phyloP scores from a whole-genome alignment of 345 rosid genomes.

The Citrus sp. region DNA sequence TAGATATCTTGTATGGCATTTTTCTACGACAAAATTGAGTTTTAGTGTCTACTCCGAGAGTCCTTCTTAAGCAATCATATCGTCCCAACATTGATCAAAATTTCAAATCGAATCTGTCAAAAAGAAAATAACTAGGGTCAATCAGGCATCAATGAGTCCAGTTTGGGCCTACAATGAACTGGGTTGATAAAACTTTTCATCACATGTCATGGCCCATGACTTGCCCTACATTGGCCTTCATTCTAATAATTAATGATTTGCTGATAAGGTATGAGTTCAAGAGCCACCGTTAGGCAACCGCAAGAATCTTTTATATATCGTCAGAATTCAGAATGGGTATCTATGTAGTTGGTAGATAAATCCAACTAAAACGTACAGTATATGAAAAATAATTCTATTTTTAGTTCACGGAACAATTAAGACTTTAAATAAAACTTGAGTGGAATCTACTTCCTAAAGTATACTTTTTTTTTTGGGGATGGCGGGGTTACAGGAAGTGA shows the following conservation, averaged over 20 bases:
- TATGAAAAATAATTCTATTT: no score
- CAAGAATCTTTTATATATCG: no score
- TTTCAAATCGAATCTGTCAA: slow-evolving; percentile 1
- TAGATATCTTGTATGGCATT: no score
- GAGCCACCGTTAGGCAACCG: no score
- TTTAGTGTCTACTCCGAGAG: no score
- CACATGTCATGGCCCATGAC: no score
- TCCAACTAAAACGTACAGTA: neutral
- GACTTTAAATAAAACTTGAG: neutral
- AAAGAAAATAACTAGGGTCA: neutral
- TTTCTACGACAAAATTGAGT: no score
- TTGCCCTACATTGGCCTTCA: no score
- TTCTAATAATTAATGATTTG: no score
- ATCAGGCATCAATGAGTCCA: no score
- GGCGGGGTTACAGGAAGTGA: neutral
- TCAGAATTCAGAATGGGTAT: no score
- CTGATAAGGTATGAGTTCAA: neutral
- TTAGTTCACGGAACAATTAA: neutral
- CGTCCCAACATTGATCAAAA: neutral
- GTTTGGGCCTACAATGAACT: neutral
- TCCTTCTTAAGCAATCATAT: neutral
- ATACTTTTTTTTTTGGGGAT: no score
- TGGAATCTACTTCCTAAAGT: neutral
- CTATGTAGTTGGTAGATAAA: neutral
- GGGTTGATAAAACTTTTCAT: neutral